A percentile compares a stretch with the other conserved stretches of the same genome.
These are phyloP conservation scores for Selaginella tamariscina DNA, from an alignment of 75 land plant species.

Conservation along the genomic window DNA sequence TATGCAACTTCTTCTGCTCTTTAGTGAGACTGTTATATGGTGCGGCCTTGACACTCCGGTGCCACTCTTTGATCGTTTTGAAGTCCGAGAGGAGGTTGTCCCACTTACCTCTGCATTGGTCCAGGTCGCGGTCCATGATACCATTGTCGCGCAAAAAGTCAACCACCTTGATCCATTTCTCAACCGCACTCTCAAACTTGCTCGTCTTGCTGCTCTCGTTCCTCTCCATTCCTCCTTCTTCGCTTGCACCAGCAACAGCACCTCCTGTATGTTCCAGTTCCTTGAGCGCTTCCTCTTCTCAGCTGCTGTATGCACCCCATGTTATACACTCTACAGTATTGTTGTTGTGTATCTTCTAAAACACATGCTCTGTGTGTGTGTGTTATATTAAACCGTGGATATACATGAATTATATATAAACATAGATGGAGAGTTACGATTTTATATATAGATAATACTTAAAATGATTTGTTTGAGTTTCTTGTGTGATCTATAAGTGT, in stretches of 20 bases:
- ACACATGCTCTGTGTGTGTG: no score
- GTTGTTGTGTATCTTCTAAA: no score
- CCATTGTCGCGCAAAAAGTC: background rate
- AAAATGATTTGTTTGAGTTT: no score
- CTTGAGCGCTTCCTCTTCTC: background rate
- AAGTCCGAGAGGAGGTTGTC: conserved; percentile 3
- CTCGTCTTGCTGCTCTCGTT: background rate
- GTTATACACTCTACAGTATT: background rate
- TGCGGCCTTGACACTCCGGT: background rate
- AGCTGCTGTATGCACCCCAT: background rate
- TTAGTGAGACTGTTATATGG: background rate
- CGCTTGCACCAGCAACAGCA: conserved; percentile 9
- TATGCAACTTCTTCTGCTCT: background rate
- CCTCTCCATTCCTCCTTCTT: conserved; percentile 8
- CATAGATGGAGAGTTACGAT: no score
- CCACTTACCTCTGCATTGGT: conserved; percentile 4
- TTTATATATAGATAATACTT: no score
- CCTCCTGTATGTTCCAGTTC: conserved; percentile 10
- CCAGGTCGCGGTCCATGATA: conserved; percentile 1
- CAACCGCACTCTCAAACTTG: background rate
- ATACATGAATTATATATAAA: no score
- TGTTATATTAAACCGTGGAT: no score
- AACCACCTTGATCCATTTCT: conserved; percentile 3
- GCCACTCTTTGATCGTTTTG: conserved; percentile 1
- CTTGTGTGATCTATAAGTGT: no score